phyloP scores from a whole-genome alignment of 2,329 filamentous ascomycete species.

The Cercospora berteroae region DNA sequence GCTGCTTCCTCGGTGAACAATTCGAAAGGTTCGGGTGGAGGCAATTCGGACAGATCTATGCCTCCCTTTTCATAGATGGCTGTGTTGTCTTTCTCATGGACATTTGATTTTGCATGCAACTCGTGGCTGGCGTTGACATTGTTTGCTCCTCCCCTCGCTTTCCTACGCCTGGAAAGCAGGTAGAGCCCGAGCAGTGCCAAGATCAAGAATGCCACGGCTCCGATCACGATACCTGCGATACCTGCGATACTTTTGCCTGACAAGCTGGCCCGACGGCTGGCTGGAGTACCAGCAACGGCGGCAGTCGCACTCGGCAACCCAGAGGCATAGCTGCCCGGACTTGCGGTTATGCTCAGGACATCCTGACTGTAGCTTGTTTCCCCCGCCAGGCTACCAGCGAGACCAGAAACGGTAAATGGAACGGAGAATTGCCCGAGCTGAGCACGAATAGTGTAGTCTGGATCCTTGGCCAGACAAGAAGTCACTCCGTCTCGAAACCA shows the following conservation, averaged over 20 bases:
- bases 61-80: background rate
- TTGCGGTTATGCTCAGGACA: background rate
- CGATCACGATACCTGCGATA: slow-evolving; percentile 5
- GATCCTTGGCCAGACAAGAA: slow-evolving; percentile 1
- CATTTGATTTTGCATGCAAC: background rate
- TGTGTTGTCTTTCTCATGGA: background rate
- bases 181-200: background rate
- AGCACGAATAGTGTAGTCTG: slow-evolving; percentile 6
- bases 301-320: background rate
- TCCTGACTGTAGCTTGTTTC: background rate
- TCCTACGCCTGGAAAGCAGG: background rate
- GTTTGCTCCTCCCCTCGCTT: background rate
- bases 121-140: background rate
- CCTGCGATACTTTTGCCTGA: background rate
- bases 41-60: background rate
- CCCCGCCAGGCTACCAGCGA: slow-evolving; percentile 2
- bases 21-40: background rate
- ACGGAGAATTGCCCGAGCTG: background rate
- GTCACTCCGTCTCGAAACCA: slow-evolving; percentile 12
- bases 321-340: background rate
- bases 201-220: background rate
- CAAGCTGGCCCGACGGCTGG: background rate
- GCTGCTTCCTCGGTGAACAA: background rate
- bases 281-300: background rate
- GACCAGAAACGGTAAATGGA: slow-evolving; percentile 6